These are phyloP conservation scores for Penicillium cinerascens DNA, from an alignment of 495 filamentous ascomycete species.

Conservation along the genomic window DNA sequence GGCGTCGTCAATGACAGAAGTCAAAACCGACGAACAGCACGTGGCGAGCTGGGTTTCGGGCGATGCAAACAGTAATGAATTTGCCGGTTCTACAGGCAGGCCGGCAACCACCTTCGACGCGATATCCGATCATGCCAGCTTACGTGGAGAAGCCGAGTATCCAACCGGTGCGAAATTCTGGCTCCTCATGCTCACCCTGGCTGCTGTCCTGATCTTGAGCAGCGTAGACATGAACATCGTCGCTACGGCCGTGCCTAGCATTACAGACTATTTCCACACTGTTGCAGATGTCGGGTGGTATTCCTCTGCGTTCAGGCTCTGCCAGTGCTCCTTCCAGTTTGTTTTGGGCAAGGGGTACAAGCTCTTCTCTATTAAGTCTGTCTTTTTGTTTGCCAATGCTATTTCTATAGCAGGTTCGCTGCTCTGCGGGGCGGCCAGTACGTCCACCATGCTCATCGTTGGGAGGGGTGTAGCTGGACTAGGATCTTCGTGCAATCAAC, in stretches of 20 bases:
- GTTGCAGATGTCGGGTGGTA: slow-evolving; percentile 30
- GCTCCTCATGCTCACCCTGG: slow-evolving; percentile 13
- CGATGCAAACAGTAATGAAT: too few species aligned
- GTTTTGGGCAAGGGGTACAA: slow-evolving; percentile 30
- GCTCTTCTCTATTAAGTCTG: slow-evolving; percentile 23
- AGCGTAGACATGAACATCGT: slow-evolving; percentile 24
- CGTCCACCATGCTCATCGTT: slow-evolving; percentile 28
- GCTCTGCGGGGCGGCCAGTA: too few species aligned
- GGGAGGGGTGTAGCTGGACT: slow-evolving; percentile 32
- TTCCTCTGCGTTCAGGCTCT: slow-evolving; percentile 21
- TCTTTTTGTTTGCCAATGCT: slow-evolving; percentile 20
- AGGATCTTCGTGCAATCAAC: too few species aligned
- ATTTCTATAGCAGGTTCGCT: too few species aligned
- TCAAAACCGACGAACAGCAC: too few species aligned
- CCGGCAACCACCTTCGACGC: too few species aligned
- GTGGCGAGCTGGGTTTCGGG: too few species aligned
- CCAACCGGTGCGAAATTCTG: slow-evolving; percentile 14
- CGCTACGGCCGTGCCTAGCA: slow-evolving; percentile 27
- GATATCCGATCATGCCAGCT: too few species aligned
- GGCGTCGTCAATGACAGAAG: too few species aligned
- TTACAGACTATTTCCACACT: slow-evolving; percentile 27
- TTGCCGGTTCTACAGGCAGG: too few species aligned
- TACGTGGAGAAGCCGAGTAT: too few species aligned
- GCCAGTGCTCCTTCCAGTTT: slow-evolving; percentile 32
- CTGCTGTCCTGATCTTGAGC: slow-evolving; percentile 9